A percentile compares a stretch with the other conserved stretches of the same genome.
These are phyloP conservation scores for Fomitopsis pinicola DNA, from an alignment of 1,284 basidiomycete genomes.

Conservation along the genomic window DNA sequence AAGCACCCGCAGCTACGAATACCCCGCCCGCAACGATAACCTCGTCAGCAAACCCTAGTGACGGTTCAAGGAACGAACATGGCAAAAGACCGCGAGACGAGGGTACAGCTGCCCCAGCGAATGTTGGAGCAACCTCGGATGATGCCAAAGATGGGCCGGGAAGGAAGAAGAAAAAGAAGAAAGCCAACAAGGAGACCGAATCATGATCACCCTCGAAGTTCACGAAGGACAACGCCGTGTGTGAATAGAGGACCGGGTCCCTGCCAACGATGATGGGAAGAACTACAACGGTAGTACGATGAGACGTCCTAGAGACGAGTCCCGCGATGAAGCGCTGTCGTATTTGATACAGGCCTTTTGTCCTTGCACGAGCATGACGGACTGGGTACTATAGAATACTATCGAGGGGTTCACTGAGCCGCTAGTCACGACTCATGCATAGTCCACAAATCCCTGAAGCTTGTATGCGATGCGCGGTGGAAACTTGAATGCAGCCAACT, in stretches of 20 bases:
- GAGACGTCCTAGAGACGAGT: too few species aligned
- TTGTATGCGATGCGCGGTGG: constrained; percentile 60
- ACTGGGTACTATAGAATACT: too few species aligned
- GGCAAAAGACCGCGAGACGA: constrained; percentile 4
- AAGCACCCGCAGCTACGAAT: neutral
- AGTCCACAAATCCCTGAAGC: constrained; percentile 71
- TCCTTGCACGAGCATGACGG: too few species aligned
- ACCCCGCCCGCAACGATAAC: neutral
- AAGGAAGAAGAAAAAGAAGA: constrained; percentile 8
- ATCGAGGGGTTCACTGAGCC: too few species aligned
- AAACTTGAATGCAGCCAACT: constrained; percentile 73
- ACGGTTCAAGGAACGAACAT: neutral
- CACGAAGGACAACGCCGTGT: too few species aligned
- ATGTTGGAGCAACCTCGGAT: neutral
- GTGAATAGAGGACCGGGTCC: too few species aligned
- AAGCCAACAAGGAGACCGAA: neutral
- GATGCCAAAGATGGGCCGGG: neutral
- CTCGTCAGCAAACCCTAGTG: neutral
- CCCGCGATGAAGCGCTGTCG: too few species aligned
- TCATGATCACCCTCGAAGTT: neutral
- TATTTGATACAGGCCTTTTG: too few species aligned
- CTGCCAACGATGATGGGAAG: too few species aligned
- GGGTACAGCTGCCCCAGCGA: neutral
- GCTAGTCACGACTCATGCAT: constrained; percentile 19
- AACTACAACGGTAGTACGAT: too few species aligned